Percentiles rank a stretch among this genome's conserved stretches.
phyloP scores from a whole-genome alignment of 2,329 filamentous ascomycete species.

The Paraphaeosphaeria minitans region DNA sequence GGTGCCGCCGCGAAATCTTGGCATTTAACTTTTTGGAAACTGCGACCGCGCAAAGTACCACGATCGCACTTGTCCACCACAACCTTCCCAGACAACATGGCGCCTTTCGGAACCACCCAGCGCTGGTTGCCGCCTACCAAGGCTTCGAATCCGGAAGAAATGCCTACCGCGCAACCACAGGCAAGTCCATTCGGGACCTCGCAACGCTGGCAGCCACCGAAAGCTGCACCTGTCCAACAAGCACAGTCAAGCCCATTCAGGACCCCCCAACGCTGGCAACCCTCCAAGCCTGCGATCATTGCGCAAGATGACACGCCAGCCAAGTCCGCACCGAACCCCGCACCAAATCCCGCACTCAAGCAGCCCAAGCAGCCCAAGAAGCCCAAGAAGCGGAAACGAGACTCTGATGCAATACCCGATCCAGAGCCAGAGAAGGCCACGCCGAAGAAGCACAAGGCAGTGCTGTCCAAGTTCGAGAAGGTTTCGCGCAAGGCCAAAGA shows the following conservation, averaged over 20 bases:
- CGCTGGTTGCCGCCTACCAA: constrained; percentile 1
- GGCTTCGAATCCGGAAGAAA: not conserved
- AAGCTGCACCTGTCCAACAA: not conserved
- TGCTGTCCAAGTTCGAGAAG: constrained; percentile 55
- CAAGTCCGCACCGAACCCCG: no score
- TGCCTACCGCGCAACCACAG: not conserved
- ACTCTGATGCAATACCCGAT: constrained; percentile 26
- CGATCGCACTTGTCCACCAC: not conserved
- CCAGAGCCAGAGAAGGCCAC: constrained; percentile 36
- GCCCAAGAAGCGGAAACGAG: constrained; percentile 44
- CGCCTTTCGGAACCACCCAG: constrained; percentile 43
- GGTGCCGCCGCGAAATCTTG: constrained; percentile 39
- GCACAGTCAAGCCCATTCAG: not conserved
- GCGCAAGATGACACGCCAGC: constrained; percentile 12
- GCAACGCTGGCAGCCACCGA: not conserved
- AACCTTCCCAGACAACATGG: constrained; percentile 46
- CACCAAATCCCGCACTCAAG: not conserved
- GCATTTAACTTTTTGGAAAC: constrained; percentile 15
- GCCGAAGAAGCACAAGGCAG: constrained; percentile 44
- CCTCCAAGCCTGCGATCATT: no score
- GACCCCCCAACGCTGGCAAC: not conserved
- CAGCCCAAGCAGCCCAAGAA: constrained; percentile 31
- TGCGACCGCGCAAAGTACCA: not conserved
- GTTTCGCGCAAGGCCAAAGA: constrained; percentile 38
- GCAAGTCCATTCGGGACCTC: not conserved